Percentiles rank a stretch among this genome's conserved stretches.
Evolutionary conservation across 805 yeast genomes (phyloP).

Genomic region (Brettanomyces anomalus): DNA sequence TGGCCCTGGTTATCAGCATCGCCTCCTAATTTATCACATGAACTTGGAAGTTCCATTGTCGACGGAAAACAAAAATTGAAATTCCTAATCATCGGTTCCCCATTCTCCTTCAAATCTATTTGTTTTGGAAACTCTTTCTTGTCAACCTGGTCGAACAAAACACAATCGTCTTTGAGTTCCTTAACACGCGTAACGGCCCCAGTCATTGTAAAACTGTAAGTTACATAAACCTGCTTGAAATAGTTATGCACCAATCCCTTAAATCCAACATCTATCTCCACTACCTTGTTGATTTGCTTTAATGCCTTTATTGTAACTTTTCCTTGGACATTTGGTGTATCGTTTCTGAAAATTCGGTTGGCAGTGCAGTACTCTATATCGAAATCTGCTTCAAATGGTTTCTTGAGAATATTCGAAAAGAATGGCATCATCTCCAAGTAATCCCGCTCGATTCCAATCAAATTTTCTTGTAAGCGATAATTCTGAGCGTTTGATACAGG

Average conservation of each 20-base stretch:
- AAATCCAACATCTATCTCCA: conserved; percentile 2
- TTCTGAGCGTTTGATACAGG: too few relatives aligned
- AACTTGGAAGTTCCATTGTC: conserved; percentile 1
- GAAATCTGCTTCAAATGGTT: neutral
- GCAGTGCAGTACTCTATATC: neutral
- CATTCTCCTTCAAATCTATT: neutral
- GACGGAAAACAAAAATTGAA: conserved; percentile 1
- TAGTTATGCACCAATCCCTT: neutral
- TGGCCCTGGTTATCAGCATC: conserved; percentile 2
- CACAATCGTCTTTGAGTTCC: neutral
- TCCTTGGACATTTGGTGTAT: conserved; percentile 2
- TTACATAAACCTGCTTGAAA: conserved; percentile 1
- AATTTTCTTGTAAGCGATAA: too few relatives aligned
- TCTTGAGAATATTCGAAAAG: neutral
- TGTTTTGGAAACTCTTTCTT: neutral
- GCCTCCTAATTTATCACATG: conserved; percentile 1
- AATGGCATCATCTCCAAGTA: neutral
- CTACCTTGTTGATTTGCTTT: neutral
- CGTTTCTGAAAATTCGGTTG: neutral
- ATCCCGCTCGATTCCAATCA: too few relatives aligned
- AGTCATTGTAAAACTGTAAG: neutral
- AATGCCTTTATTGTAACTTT: neutral
- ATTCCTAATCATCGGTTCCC: neutral
- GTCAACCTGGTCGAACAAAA: neutral
- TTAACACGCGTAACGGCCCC: conserved; percentile 1